These are phyloP conservation scores for Crassisporium funariophilum DNA, from an alignment of 768 basidiomycete genomes.

Conservation along the genomic window DNA sequence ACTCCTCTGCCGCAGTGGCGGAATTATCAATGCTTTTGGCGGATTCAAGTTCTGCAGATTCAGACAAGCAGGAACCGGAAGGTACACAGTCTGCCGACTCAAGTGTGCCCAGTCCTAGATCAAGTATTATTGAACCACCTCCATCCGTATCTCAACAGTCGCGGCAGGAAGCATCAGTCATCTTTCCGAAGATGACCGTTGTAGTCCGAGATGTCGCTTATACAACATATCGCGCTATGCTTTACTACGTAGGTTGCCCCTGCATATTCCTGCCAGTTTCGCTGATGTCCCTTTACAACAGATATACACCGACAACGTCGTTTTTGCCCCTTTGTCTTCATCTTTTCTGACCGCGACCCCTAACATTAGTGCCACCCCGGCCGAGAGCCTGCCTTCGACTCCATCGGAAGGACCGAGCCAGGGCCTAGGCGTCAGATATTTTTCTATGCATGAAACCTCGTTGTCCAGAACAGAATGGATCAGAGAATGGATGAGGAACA, in stretches of 20 bases:
- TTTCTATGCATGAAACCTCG: constrained; percentile 23
- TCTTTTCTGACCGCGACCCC: constrained; percentile 45
- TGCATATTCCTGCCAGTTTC: too few species aligned
- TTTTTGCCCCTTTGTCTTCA: constrained; percentile 84
- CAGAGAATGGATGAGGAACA: constrained; percentile 59
- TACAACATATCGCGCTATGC: constrained; percentile 44
- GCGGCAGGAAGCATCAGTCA: background rate
- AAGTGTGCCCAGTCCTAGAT: constrained; percentile 1
- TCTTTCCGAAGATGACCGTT: constrained; percentile 28
- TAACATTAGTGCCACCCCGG: constrained; percentile 26
- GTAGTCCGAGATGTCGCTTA: constrained; percentile 55
- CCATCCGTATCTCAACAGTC: background rate
- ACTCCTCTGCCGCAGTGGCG: constrained; percentile 1
- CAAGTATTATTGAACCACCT: background rate
- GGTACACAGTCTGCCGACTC: constrained; percentile 11
- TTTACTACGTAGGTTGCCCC: constrained; percentile 69
- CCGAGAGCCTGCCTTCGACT: constrained; percentile 25
- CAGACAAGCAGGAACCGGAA: constrained; percentile 18
- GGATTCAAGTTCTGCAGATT: constrained; percentile 16
- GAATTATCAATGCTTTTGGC: constrained; percentile 11
- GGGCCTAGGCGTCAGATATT: constrained; percentile 19
- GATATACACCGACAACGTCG: constrained; percentile 85
- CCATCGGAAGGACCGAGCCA: constrained; percentile 32
- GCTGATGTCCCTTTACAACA: too few species aligned
- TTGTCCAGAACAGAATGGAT: constrained; percentile 66